Base-by-base conservation (phyloP, 768 basidiomycete genomes). In the Mycena filopes region DNA sequence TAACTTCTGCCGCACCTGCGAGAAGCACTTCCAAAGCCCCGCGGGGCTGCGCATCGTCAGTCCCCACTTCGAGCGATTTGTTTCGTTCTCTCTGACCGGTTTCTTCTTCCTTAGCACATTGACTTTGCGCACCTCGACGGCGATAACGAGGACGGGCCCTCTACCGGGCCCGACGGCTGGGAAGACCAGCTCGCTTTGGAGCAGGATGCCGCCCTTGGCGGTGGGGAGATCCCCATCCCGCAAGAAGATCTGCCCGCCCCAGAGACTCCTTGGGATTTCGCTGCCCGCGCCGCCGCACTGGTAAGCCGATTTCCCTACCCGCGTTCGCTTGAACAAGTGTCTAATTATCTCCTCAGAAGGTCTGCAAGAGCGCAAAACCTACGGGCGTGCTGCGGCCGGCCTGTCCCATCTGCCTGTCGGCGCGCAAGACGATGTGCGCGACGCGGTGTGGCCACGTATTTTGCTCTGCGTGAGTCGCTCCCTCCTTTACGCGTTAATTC, bases 371-470 rank as follows among this genome's bases (percentile, higher is more conserved):
- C 46, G 18, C 50, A 23, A 65, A 48, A 50, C 43, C 21, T 26
- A 46, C 13, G 21, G 65, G 51, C 12, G 63, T 68, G 10, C 40
- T 76, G 18, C 40, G 66, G 31, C 57, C 72, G 36, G 66, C 21
- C 26, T 79, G 78, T 51, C 72, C 77, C 10, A 72, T 78, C 26
- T 78, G 78, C 56, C 73, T 78, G 9, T 68, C 72, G 31, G 53
- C 62, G 1, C 67, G 70, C 0, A 65, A 61, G 42, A 67, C 68
- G 10, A 75, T 73, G 55, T 71, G 68, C 41, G 71, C 72, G 10
- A 78, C 76, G 6, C 64, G 60, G 13, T 78, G 78, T 58, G 78
- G 77, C 18, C 77, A 77, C 49, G 29, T 77, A 51, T 79, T 78
- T 63, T 78, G 78, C 65, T 64, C 71, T n/a, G 26, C 70, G 78